Percentiles rank a stretch among this genome's conserved stretches.
phyloP scores from a whole-genome alignment of 1,139 yeast genomes.

The Torulaspora pretoriensis region DNA sequence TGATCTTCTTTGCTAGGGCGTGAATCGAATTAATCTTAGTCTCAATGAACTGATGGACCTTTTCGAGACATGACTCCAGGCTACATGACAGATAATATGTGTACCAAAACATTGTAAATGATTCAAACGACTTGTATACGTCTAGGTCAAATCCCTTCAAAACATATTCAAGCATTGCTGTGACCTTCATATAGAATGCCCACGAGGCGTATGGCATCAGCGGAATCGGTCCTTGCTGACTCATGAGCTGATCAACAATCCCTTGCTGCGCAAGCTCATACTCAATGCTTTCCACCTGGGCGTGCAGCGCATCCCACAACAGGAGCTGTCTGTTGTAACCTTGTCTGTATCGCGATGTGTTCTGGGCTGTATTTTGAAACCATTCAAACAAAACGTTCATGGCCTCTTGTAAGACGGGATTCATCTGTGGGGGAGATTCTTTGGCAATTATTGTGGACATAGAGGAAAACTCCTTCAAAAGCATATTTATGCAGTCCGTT shows the following conservation, averaged over 20 bases:
- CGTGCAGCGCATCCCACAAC: slow-evolving; percentile 80
- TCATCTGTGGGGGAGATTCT: slow-evolving; percentile 20
- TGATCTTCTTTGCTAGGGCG: slow-evolving; percentile 43
- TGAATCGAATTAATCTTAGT: slow-evolving; percentile 40
- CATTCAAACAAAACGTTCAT: slow-evolving; percentile 48
- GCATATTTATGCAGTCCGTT: slow-evolving; percentile 33
- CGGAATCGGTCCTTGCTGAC: slow-evolving; percentile 31
- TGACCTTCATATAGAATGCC: slow-evolving; percentile 61
- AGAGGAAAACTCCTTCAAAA: slow-evolving; percentile 36
- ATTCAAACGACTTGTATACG: slow-evolving; percentile 69
- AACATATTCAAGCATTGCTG: slow-evolving; percentile 66
- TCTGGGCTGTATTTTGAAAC: slow-evolving; percentile 58
- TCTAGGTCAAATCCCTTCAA: slow-evolving; percentile 75
- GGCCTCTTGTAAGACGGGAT: slow-evolving; percentile 25
- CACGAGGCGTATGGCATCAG: slow-evolving; percentile 63
- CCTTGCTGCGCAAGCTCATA: slow-evolving; percentile 38
- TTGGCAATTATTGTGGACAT: slow-evolving; percentile 30
- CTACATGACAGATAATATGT: slow-evolving; percentile 50
- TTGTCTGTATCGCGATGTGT: slow-evolving; percentile 81
- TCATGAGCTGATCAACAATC: slow-evolving; percentile 28
- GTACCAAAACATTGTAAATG: slow-evolving; percentile 65
- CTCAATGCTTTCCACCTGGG: slow-evolving; percentile 54
- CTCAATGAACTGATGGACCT: slow-evolving; percentile 46
- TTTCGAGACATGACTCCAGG: slow-evolving; percentile 46
- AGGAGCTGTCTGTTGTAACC: slow-evolving; percentile 51